Percentiles rank a stretch among this genome's conserved stretches.
phyloP scores from a whole-genome alignment of 73 alveolate genomes.

The Stentor roeselii region DNA sequence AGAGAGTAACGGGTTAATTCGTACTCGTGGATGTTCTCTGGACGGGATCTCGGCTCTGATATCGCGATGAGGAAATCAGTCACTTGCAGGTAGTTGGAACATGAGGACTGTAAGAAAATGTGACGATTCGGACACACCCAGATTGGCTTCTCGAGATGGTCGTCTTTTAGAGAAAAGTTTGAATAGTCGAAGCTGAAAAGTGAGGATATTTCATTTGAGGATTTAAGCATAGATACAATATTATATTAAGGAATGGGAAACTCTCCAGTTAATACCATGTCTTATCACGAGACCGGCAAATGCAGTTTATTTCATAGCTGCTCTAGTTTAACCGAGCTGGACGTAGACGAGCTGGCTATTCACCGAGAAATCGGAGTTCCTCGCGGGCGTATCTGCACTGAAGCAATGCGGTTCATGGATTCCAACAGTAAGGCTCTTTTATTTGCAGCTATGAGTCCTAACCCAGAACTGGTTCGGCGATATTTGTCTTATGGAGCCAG shows the following conservation, averaged over 20 bases:
- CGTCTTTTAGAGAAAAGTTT: slow-evolving; percentile 37
- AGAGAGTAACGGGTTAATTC: slow-evolving; percentile 69
- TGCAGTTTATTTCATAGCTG: not conserved
- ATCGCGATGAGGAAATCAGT: slow-evolving; percentile 95
- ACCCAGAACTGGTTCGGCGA: not conserved
- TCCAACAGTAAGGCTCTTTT: not conserved
- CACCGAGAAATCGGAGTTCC: slow-evolving; percentile 25
- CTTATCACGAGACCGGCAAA: not conserved
- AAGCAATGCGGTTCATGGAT: slow-evolving; percentile 10
- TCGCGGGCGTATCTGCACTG: slow-evolving; percentile 25
- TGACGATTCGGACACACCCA: slow-evolving; percentile 59
- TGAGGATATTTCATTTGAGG: too few species aligned
- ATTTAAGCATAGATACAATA: too few species aligned
- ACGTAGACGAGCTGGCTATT: slow-evolving; percentile 13
- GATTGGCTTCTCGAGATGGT: slow-evolving; percentile 56
- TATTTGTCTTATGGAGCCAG: slow-evolving; percentile 23
- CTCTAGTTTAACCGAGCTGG: slow-evolving; percentile 6
- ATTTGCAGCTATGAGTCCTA: slow-evolving; percentile 2
- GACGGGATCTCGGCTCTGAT: slow-evolving; percentile 93
- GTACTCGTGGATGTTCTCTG: slow-evolving; percentile 91
- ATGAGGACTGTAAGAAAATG: slow-evolving; percentile 73
- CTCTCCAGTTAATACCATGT: not conserved
- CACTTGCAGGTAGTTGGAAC: slow-evolving; percentile 73
- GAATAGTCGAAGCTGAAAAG: slow-evolving; percentile 27
- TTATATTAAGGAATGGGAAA: too few species aligned